Evolutionary conservation across 139 green algal genomes (phyloP).

Genomic region (Auxenochlorella pyrenoidosa): DNA sequence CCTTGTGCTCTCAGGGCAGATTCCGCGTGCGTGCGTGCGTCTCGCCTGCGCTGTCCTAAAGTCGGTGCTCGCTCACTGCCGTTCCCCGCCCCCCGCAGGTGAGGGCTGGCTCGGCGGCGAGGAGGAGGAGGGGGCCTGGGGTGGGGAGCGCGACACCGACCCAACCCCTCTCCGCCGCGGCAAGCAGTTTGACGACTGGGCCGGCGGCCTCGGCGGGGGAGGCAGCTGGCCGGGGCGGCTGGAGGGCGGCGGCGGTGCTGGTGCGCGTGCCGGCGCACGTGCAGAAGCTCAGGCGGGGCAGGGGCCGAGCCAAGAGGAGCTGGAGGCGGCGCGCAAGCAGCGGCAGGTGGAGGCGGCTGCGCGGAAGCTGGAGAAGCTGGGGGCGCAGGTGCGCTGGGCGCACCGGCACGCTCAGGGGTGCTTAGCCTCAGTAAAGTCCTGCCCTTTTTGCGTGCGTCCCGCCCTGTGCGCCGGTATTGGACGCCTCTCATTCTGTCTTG

Average conservation of each 20-base stretch:
- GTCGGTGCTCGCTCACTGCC: too few relatives aligned
- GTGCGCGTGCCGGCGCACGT: background rate
- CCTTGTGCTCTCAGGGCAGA: too few relatives aligned
- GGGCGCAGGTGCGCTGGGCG: conserved; percentile 47
- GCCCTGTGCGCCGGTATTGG: too few relatives aligned
- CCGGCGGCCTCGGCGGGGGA: background rate
- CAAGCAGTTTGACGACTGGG: conserved; percentile 42
- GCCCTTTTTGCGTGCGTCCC: too few relatives aligned
- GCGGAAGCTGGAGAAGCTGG: conserved; percentile 28
- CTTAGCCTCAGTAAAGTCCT: too few relatives aligned
- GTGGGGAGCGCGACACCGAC: conserved; percentile 28
- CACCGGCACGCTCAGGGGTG: too few relatives aligned
- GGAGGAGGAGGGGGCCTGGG: conserved; percentile 2
- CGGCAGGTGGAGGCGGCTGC: conserved; percentile 13
- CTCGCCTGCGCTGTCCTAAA: too few relatives aligned
- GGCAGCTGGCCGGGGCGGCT: background rate
- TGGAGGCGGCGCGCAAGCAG: conserved; percentile 1
- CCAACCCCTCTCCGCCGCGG: conserved; percentile 24
- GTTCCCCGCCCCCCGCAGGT: background rate
- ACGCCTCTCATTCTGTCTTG: too few relatives aligned
- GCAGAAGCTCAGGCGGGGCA: background rate
- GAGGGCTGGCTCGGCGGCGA: background rate
- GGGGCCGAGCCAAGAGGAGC: background rate
- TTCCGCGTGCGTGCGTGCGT: too few relatives aligned
- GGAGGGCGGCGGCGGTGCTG: background rate